phyloP scores from a whole-genome alignment of 2,329 filamentous ascomycete species.

The Alternaria brassicae region DNA sequence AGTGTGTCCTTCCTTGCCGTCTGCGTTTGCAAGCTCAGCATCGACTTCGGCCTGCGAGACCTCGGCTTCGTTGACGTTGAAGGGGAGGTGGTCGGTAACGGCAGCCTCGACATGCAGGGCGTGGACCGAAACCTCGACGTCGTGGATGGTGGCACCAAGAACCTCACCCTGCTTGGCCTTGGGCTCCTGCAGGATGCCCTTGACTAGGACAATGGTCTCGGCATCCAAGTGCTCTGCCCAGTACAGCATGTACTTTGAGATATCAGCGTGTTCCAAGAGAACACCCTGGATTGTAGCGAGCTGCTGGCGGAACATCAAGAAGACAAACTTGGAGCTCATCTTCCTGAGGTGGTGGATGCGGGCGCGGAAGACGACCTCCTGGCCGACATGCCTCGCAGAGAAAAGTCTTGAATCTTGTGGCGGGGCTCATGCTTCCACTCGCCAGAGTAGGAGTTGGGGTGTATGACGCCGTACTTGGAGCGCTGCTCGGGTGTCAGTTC shows the following conservation, averaged over 20 bases:
- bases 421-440: conserved; percentile 58
- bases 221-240: conserved; percentile 84
- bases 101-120: conserved; percentile 68
- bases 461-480: conserved; percentile 64
- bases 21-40: conserved; percentile 58
- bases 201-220: conserved; percentile 80
- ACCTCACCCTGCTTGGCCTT: conserved; percentile 71
- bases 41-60: conserved; percentile 65
- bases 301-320: conserved; percentile 85
- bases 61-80: conserved; percentile 74
- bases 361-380: conserved; percentile 71
- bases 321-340: conserved; percentile 82
- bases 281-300: conserved; percentile 85
- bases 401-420: conserved; percentile 60
- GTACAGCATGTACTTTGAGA: conserved; percentile 78
- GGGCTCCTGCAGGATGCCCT: conserved; percentile 74
- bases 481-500: conserved; percentile 66
- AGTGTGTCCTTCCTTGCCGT: conserved; percentile 62
- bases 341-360: conserved; percentile 80
- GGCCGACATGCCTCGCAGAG: conserved; percentile 60
- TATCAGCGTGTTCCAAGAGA: conserved; percentile 66
- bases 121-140: conserved; percentile 76
- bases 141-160: conserved; percentile 75
- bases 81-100: conserved; percentile 68
- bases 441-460: conserved; percentile 65